phyloP scores from a whole-genome alignment of 2,329 filamentous ascomycete genomes.

The Fonsecaea monophora region DNA sequence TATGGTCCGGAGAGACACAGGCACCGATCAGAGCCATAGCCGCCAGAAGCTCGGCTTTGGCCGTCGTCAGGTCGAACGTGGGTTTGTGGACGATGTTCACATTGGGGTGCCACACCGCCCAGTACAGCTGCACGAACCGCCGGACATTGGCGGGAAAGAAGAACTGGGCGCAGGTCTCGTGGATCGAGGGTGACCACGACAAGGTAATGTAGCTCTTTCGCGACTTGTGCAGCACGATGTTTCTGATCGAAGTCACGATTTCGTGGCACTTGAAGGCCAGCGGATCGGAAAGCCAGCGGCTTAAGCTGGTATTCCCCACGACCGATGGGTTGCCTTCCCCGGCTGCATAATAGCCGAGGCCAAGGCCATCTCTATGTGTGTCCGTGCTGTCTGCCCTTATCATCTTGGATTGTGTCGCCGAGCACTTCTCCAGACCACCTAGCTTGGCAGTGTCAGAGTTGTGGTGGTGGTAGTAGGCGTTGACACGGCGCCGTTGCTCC shows the following conservation, averaged over 20 bases:
- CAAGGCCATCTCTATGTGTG: slow-evolving; percentile 1
- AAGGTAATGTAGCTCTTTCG: slow-evolving; percentile 47
- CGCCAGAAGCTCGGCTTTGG: slow-evolving; percentile 45
- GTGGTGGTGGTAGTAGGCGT: slow-evolving; percentile 16
- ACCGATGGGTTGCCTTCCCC: neutral
- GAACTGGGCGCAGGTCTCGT: slow-evolving; percentile 36
- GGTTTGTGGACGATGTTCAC: slow-evolving; percentile 48
- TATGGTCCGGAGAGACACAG: slow-evolving; percentile 44
- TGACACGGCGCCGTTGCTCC: slow-evolving; percentile 43
- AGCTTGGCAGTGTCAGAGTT: neutral
- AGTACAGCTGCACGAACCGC: slow-evolving; percentile 46
- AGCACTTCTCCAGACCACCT: neutral
- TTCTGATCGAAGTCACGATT: slow-evolving; percentile 46
- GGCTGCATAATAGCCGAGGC: neutral
- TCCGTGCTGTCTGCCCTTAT: slow-evolving; percentile 2
- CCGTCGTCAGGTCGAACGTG: slow-evolving; percentile 44
- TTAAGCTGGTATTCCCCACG: slow-evolving; percentile 1
- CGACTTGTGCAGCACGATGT: slow-evolving; percentile 46
- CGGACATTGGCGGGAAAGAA: slow-evolving; percentile 40
- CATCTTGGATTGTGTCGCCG: neutral
- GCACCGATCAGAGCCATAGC: slow-evolving; percentile 48
- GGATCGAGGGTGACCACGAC: slow-evolving; percentile 45
- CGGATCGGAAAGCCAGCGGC: slow-evolving; percentile 44
- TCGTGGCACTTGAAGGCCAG: slow-evolving; percentile 48
- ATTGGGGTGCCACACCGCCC: slow-evolving; percentile 50